Percentiles rank a stretch among this genome's conserved stretches.
phyloP scores from a whole-genome alignment of 768 basidiomycete species.

The Gloeostereum incarnatum region DNA sequence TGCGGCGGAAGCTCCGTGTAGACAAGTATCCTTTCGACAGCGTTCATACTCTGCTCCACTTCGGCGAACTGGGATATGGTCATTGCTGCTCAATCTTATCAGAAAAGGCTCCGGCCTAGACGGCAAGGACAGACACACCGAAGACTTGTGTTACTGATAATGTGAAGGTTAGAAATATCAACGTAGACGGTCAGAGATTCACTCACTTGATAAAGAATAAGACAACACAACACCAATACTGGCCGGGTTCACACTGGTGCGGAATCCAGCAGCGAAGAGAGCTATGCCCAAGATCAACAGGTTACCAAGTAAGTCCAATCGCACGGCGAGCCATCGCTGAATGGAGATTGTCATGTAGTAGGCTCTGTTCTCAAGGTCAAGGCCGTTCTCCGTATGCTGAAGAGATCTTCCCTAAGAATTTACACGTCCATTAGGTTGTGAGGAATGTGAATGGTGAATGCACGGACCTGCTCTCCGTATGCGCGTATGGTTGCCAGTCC shows the following conservation, averaged over 20 bases:
- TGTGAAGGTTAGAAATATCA: background rate
- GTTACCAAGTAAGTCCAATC: slow-evolving; percentile 35
- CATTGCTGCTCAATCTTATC: slow-evolving; percentile 20
- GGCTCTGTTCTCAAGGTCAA: slow-evolving; percentile 27
- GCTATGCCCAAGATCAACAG: slow-evolving; percentile 37
- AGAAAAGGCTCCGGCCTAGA: background rate
- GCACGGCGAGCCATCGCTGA: slow-evolving; percentile 30
- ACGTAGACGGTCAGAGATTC: background rate
- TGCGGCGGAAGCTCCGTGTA: slow-evolving; percentile 57
- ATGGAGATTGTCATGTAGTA: slow-evolving; percentile 32
- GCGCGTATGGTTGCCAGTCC: slow-evolving; percentile 57
- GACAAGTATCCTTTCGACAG: slow-evolving; percentile 61
- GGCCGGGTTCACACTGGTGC: slow-evolving; percentile 25
- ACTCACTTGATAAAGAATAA: slow-evolving; percentile 39
- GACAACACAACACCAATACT: slow-evolving; percentile 49
- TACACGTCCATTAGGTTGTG: background rate
- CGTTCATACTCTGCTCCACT: slow-evolving; percentile 68
- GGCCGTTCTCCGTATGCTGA: slow-evolving; percentile 21
- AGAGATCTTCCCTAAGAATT: background rate
- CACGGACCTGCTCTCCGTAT: slow-evolving; percentile 40
- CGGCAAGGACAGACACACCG: slow-evolving; percentile 20
- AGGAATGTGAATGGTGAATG: too few relatives aligned
- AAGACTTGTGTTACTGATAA: slow-evolving; percentile 33
- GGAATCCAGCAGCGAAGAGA: slow-evolving; percentile 38
- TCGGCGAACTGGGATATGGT: slow-evolving; percentile 50